phyloP scores from a whole-genome alignment of 805 yeast genomes.

The Pichia phayaonensis region DNA sequence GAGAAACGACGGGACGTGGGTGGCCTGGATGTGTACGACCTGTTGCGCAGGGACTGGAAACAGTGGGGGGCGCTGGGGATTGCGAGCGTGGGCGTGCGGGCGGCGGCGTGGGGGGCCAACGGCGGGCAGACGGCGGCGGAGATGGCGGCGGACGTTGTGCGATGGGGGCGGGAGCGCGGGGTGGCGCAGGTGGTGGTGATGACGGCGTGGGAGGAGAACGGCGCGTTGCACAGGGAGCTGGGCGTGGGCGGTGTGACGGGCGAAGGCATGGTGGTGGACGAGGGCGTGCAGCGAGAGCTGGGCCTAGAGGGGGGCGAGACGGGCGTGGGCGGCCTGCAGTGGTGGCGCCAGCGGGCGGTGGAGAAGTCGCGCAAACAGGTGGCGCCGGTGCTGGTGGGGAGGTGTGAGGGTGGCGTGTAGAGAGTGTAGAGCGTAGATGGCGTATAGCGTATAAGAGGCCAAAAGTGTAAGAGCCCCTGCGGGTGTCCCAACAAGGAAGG shows the following conservation, averaged over 20 bases:
- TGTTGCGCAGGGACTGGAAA: conserved; percentile 81
- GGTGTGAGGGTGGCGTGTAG: neutral
- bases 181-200: neutral
- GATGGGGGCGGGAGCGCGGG: neutral
- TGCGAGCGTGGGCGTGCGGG: neutral
- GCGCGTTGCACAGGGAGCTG: neutral
- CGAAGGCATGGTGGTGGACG: neutral
- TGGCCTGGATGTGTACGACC: conserved; percentile 52
- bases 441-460: too few relatives aligned
- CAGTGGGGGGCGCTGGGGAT: conserved; percentile 29
- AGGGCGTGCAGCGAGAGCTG: neutral
- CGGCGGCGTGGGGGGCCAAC: neutral
- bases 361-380: neutral
- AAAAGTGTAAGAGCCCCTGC: too few relatives aligned
- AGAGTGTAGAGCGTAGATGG: neutral
- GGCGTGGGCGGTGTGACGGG: too few relatives aligned
- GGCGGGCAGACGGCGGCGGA: neutral
- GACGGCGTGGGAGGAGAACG: neutral
- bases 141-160: neutral
- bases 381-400: neutral
- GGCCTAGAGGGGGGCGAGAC: neutral
- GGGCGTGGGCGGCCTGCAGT: neutral
- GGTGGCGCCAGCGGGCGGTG: neutral
- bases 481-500: too few relatives aligned
- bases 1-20: conserved; percentile 25